Evolutionary conservation across 2,329 filamentous ascomycete species (phyloP).

Genomic region (Ceratocystiopsis brevicomis): DNA sequence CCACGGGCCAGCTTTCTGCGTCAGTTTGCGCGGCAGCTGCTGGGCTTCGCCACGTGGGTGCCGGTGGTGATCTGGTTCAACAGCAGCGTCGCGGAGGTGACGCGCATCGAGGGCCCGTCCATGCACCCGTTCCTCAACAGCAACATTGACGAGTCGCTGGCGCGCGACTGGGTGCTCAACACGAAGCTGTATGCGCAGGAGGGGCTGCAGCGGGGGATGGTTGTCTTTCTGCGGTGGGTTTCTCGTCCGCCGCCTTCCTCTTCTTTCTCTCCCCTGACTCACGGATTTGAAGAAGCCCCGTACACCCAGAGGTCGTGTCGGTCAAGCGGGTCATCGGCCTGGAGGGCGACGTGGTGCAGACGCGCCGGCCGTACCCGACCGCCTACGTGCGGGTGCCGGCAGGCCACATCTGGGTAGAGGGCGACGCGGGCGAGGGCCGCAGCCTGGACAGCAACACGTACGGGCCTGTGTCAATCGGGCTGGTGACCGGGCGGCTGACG

Average conservation of each 20-base stretch:
- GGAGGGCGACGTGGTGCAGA: constrained; percentile 57
- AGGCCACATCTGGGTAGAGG: constrained; percentile 89
- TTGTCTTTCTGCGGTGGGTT: constrained; percentile 49
- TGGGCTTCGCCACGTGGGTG: constrained; percentile 40
- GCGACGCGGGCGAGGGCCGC: constrained; percentile 54
- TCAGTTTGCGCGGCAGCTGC: constrained; percentile 25
- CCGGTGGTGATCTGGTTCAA: constrained; percentile 44
- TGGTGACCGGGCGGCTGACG: constrained; percentile 59
- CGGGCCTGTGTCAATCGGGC: constrained; percentile 57
- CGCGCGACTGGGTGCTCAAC: constrained; percentile 37
- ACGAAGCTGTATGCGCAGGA: constrained; percentile 39
- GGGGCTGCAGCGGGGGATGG: constrained; percentile 48
- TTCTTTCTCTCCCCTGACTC: not conserved
- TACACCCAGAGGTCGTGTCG: constrained; percentile 45
- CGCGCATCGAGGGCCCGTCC: constrained; percentile 39
- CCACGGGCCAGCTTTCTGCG: constrained; percentile 12
- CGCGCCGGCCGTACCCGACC: constrained; percentile 39
- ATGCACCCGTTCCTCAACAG: constrained; percentile 67
- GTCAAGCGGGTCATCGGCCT: constrained; percentile 74
- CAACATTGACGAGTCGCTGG: constrained; percentile 36
- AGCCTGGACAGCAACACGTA: constrained; percentile 78
- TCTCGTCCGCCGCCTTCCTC: not conserved
- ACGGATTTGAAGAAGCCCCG: constrained; percentile 38
- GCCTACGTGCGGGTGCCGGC: constrained; percentile 46
- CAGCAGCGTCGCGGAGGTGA: constrained; percentile 38